Base-by-base conservation (phyloP, 108 stramenopile species). In the Epithemia pelagica region DNA sequence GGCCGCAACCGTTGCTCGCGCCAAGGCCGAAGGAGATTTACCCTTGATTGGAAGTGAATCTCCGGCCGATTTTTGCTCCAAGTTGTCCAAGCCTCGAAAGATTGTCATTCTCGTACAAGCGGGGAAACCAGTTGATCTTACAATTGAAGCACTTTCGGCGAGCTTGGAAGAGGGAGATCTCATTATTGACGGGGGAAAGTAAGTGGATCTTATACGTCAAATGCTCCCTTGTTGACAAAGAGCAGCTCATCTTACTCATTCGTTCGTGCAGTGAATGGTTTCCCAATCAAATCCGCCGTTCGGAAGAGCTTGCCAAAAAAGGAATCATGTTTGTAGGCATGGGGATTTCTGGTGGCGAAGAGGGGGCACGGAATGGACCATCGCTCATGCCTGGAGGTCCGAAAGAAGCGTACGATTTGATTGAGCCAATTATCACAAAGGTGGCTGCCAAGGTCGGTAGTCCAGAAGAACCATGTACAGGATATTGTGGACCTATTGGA, bases 291-390 rank as follows among this genome's bases (percentile, higher is more conserved):
- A 72, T 97, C 59, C 92, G 98, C 26, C 88, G 98, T 33, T 78
- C 76, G 20, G 79, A 95, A 81, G 87, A 88, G 68, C 76, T 96
- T 30, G 79, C 78, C n/a, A 31, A 67, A 32, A 96, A 92, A 81
- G 85, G 86, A 8, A 95, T 99, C 62, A 66, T 87, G 53, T 99
- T 96, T 72, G 65, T 99, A 28, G 98, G 97, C 23, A 97, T 98
- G 97, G 98, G 98, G n/a, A 96, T 99, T 71, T 89, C 86, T 21
- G 98, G 98, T 20, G 98, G 98, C 54, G 98, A 98, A 72, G 98
- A 98, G 76, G 98, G 98, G 20, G 98, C 98, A 1, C 80, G 98
- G 23, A 96, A 98, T 67, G 98, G 98, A 53, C 98, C 98, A 5
- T 80, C 80, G 58, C 84, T 99, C 27, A 99, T 99, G 98, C 97